phyloP scores from a whole-genome alignment of 805 yeast species.

The Hanseniaspora lindneri region DNA sequence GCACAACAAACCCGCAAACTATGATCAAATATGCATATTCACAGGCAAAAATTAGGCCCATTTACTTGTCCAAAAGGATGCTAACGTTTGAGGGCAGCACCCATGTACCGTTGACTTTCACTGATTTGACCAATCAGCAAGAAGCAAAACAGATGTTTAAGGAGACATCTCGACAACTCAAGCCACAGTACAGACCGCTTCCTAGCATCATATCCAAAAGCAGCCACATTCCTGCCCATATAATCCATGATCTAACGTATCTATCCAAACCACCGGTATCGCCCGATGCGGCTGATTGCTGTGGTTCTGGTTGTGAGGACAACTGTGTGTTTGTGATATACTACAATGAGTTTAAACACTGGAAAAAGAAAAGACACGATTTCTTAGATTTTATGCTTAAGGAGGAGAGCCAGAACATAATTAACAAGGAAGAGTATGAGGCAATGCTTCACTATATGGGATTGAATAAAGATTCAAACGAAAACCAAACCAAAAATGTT shows the following conservation, averaged over 20 bases:
- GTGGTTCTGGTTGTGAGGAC: constrained; percentile 85
- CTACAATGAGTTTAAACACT: constrained; percentile 75
- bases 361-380: constrained; percentile 47
- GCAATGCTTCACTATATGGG: constrained; percentile 6
- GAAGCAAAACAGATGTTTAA: background rate
- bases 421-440: constrained; percentile 1
- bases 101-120: background rate
- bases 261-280: constrained; percentile 56
- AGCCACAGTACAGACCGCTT: background rate
- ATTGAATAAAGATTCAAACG: background rate
- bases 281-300: constrained; percentile 82
- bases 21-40: background rate
- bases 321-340: constrained; percentile 95
- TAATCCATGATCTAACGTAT: constrained; percentile 41
- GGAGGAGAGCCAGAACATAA: background rate
- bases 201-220: constrained; percentile 6
- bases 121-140: background rate
- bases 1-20: too few species aligned
- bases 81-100: constrained; percentile 13
- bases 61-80: background rate
- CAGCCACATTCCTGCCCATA: background rate
- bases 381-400: constrained; percentile 1
- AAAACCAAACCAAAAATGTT: background rate
- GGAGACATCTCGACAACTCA: background rate
- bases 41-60: background rate